A percentile compares a stretch with the other conserved stretches of the same genome.
Conservation (phyloP, 495 filamentous ascomycete genomes). For the Penicillium malachiteum region DNA sequence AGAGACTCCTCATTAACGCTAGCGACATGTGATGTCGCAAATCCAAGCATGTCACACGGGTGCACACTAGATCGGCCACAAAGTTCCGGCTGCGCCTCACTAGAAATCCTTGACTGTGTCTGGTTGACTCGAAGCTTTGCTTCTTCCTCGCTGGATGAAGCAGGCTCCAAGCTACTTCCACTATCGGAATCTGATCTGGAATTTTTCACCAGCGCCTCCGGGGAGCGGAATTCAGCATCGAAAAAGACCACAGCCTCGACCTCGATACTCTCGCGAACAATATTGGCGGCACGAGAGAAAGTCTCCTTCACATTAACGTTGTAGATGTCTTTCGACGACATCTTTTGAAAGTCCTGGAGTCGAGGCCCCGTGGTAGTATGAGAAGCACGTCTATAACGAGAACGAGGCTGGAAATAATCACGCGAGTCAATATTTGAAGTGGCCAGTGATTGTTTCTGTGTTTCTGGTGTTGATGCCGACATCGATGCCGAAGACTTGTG, state of each 20-base stretch:
- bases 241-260: constrained; percentile 50
- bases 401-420: neutral
- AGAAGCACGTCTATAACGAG: neutral
- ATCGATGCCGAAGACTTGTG: neutral
- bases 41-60: constrained; percentile 19
- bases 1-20: constrained; percentile 12
- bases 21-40: constrained; percentile 13
- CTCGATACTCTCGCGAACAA: constrained; percentile 50
- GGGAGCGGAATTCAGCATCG: constrained; percentile 39
- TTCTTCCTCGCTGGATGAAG: constrained; percentile 13
- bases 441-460: neutral
- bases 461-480: neutral
- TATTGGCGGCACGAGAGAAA: constrained; percentile 41
- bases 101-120: neutral
- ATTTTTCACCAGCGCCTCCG: constrained; percentile 8
- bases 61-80: constrained; percentile 5
- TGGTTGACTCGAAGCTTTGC: neutral
- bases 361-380: neutral
- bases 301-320: constrained; percentile 7
- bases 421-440: neutral
- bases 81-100: neutral
- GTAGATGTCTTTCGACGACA: constrained; percentile 6
- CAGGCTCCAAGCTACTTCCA: constrained; percentile 17
- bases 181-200: constrained; percentile 13
- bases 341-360: neutral